phyloP scores from a whole-genome alignment of 371 early-diverging fungal species.

The Rhizopus stolonifer region DNA sequence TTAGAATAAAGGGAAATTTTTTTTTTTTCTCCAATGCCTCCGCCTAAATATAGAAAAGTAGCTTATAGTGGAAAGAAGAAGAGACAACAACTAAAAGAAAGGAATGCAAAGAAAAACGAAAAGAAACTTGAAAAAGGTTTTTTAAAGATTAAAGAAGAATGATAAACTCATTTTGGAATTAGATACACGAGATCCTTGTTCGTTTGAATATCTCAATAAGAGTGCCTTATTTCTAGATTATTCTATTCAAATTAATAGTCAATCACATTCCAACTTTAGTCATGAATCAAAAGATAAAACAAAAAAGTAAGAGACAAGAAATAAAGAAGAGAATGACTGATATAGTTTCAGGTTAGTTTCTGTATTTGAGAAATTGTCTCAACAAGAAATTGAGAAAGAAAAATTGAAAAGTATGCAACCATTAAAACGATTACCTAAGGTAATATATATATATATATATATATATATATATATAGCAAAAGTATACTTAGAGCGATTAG shows the following conservation, averaged over 20 bases:
- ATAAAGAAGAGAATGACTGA: too few relatives aligned
- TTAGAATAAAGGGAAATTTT: too few relatives aligned
- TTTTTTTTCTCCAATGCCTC: too few relatives aligned
- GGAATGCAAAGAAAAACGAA: constrained; percentile 56
- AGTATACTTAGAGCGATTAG: not conserved
- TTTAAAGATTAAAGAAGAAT: too few relatives aligned
- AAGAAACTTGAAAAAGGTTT: constrained; percentile 39
- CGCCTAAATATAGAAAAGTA: constrained; percentile 42
- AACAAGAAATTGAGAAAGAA: constrained; percentile 55
- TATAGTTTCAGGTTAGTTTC: constrained; percentile 27
- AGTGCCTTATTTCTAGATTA: constrained; percentile 2
- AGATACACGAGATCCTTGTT: constrained; percentile 10
- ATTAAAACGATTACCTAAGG: constrained; percentile 59
- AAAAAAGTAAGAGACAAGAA: too few relatives aligned
- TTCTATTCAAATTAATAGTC: too few relatives aligned
- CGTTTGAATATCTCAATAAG: constrained; percentile 17
- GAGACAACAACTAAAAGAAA: constrained; percentile 71
- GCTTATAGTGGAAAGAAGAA: constrained; percentile 81
- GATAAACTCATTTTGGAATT: not conserved
- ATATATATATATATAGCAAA: too few relatives aligned
- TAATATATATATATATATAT: constrained; percentile 15
- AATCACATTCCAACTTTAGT: too few relatives aligned
- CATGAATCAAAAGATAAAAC: not conserved
- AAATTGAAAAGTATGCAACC: constrained; percentile 69
- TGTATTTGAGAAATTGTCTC: constrained; percentile 68